Conservation (phyloP, 1,284 basidiomycete species). For the Rhodotorula sp. region DNA sequence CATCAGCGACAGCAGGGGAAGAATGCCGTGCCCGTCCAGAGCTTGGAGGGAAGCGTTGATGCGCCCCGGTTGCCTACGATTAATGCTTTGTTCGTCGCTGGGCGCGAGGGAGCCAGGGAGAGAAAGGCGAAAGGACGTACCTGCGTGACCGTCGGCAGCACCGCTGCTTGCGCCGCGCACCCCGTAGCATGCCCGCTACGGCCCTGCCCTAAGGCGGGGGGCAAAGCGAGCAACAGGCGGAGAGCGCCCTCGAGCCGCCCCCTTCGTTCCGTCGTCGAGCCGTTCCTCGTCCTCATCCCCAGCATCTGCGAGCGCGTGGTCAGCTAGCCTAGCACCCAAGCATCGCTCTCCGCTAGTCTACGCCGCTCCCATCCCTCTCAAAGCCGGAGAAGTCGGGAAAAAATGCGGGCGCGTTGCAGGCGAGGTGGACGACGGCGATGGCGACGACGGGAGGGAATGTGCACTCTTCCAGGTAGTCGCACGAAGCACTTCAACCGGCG, state of each 20-base stretch:
- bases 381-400: not conserved
- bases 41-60: not conserved
- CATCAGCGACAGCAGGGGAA: not conserved
- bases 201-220: too few relatives aligned
- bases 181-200: too few relatives aligned
- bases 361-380: not conserved
- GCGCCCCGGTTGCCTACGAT: constrained; percentile 12
- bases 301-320: too few relatives aligned
- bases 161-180: not conserved
- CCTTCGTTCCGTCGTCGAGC: too few relatives aligned
- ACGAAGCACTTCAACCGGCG: constrained; percentile 29
- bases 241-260: too few relatives aligned
- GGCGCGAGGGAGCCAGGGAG: not conserved
- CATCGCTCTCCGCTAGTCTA: not conserved
- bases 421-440: not conserved
- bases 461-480: constrained; percentile 29
- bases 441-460: constrained; percentile 5
- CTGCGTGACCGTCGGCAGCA: too few relatives aligned
- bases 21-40: constrained; percentile 1
- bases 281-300: too few relatives aligned
- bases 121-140: not conserved
- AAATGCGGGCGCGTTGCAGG: not conserved
- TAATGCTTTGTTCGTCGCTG: constrained; percentile 14
- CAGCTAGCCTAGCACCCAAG: too few relatives aligned
- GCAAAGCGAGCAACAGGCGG: too few relatives aligned